Percentiles rank a stretch among this genome's conserved stretches.
phyloP scores from a whole-genome alignment of 306 rosid species.

The Pyrus communis region DNA sequence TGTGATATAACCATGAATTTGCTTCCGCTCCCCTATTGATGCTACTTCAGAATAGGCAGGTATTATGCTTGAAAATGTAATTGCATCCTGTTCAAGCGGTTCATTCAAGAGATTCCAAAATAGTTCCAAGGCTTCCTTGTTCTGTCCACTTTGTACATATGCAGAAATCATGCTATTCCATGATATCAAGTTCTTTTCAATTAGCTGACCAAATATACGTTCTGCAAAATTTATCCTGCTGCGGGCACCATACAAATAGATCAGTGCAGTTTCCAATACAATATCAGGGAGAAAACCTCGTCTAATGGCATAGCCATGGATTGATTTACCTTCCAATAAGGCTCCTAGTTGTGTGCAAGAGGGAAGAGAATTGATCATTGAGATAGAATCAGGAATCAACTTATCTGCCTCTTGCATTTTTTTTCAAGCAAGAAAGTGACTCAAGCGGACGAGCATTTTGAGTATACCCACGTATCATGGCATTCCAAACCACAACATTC shows the following conservation, averaged over 20 bases:
- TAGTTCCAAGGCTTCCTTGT: slow-evolving; percentile 33
- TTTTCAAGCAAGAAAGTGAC: slow-evolving; percentile 32
- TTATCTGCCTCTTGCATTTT: slow-evolving; percentile 35
- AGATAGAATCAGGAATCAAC: slow-evolving; percentile 32
- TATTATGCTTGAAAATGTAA: slow-evolving; percentile 45
- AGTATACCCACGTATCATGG: slow-evolving; percentile 42
- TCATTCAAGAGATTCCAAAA: slow-evolving; percentile 28
- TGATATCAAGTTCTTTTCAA: slow-evolving; percentile 25
- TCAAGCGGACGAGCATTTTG: slow-evolving; percentile 8
- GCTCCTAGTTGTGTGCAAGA: slow-evolving; percentile 39
- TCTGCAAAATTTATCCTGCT: slow-evolving; percentile 29
- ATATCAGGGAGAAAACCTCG: slow-evolving; percentile 48
- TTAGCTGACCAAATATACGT: slow-evolving; percentile 31
- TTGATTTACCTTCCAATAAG: slow-evolving; percentile 36
- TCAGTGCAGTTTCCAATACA: slow-evolving; percentile 44
- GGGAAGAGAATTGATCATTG: slow-evolving; percentile 44
- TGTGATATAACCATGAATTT: slow-evolving; percentile 41
- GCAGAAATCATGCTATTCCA: slow-evolving; percentile 52
- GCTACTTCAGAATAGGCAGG: slow-evolving; percentile 44
- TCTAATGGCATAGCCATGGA: slow-evolving; percentile 49
- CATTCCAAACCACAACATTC: slow-evolving; percentile 51
- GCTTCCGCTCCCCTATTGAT: slow-evolving; percentile 37
- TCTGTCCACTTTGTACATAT: slow-evolving; percentile 23
- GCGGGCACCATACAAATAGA: slow-evolving; percentile 38
- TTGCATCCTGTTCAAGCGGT: slow-evolving; percentile 29